These are phyloP conservation scores for Aspergillus ochraceoroseus DNA, from an alignment of 2,329 filamentous ascomycete genomes.

Conservation along the genomic window DNA sequence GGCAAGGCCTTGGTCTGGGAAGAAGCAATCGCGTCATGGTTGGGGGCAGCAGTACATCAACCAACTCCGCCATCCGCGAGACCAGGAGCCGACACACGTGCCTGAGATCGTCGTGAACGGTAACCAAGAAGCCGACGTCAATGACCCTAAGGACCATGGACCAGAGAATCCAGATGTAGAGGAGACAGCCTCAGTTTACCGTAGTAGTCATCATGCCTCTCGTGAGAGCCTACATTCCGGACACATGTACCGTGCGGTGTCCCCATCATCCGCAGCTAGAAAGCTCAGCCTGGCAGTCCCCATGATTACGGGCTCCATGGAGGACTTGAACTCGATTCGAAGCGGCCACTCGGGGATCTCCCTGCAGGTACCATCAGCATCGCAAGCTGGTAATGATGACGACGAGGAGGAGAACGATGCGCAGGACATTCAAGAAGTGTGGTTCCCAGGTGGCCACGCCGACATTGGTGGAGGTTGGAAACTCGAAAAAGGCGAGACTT, in stretches of 20 bases:
- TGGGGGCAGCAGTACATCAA: conserved; percentile 25
- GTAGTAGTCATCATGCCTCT: conserved; percentile 23
- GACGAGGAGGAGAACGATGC: conserved; percentile 38
- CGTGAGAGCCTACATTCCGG: conserved; percentile 18
- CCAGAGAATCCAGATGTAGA: conserved; percentile 11
- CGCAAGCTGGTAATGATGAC: conserved; percentile 17
- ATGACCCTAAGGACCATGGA: conserved; percentile 1
- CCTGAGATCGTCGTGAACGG: conserved; percentile 35
- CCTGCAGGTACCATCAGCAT: conserved; percentile 25
- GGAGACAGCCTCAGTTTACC: conserved; percentile 30
- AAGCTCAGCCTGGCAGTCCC: conserved; percentile 28
- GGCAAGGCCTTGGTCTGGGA: conserved; percentile 30
- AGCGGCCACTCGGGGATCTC: conserved; percentile 31
- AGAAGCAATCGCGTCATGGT: conserved; percentile 19
- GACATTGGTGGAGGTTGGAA: conserved; percentile 77
- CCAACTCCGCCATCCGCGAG: conserved; percentile 19
- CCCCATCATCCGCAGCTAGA: conserved; percentile 14
- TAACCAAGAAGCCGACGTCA: conserved; percentile 9
- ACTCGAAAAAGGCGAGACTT: conserved; percentile 31
- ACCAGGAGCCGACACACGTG: conserved; percentile 18
- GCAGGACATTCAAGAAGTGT: conserved; percentile 72
- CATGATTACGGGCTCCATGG: conserved; percentile 24
- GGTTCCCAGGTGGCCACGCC: conserved; percentile 70
- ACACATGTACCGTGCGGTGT: conserved; percentile 30
- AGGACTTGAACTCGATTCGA: conserved; percentile 30